A percentile compares a stretch with the other conserved stretches of the same genome.
These are phyloP conservation scores for Filobasidium floriforme DNA, from an alignment of 768 basidiomycete genomes.

Conservation along the genomic window DNA sequence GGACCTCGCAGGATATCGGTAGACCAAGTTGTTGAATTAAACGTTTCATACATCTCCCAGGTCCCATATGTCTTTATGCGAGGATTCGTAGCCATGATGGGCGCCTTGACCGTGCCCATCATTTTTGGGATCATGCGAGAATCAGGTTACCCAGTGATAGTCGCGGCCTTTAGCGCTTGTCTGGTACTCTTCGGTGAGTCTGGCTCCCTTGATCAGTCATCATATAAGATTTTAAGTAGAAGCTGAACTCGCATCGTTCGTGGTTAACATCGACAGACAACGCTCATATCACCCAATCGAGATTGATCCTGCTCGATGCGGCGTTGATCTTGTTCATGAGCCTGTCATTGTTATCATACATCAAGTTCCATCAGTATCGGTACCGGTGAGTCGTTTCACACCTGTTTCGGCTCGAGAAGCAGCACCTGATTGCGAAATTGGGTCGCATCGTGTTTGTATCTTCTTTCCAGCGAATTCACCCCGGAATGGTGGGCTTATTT, in stretches of 20 bases:
- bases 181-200: constrained; percentile 74
- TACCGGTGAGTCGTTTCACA: constrained; percentile 55
- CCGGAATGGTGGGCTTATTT: constrained; percentile 94
- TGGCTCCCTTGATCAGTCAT: no score
- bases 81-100: constrained; percentile 81
- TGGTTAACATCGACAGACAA: constrained; percentile 59
- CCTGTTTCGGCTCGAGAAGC: no score
- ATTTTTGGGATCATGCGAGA: constrained; percentile 98
- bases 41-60: no score
- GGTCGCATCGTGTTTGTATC: not conserved
- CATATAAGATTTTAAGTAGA: no score
- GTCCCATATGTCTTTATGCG: constrained; percentile 91
- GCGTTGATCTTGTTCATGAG: constrained; percentile 92
- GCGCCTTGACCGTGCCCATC: constrained; percentile 79
- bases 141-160: constrained; percentile 84
- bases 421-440: not conserved
- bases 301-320: constrained; percentile 90
- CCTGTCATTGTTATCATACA: constrained; percentile 82
- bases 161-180: constrained; percentile 80
- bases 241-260: not conserved
- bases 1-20: no score
- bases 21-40: no score
- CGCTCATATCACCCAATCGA: constrained; percentile 90
- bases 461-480: constrained; percentile 64
- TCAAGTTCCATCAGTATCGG: constrained; percentile 88